phyloP scores from a whole-genome alignment of 805 yeast species.

The Debaryomyces tyrocola region DNA sequence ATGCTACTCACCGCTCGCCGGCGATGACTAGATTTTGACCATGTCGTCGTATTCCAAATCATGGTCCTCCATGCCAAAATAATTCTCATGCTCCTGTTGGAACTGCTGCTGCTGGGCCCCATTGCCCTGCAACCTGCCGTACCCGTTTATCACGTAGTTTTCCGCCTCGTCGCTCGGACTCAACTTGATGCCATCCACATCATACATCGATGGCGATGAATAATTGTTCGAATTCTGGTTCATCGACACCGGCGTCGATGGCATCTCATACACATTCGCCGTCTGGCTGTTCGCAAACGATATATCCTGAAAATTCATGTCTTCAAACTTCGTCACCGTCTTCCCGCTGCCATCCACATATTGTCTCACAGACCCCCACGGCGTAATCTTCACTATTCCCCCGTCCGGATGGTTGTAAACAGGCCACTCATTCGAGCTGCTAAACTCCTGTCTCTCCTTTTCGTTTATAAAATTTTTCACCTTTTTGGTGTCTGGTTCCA shows the following conservation, averaged over 20 bases:
- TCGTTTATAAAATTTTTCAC: conserved; percentile 12
- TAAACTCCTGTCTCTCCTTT: conserved; percentile 12
- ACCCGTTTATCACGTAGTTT: conserved; percentile 36
- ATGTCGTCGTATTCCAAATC: conserved; percentile 12
- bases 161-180: conserved; percentile 43
- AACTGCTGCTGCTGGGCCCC: conserved; percentile 17
- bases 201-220: conserved; percentile 9
- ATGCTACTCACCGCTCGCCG: not conserved
- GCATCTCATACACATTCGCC: conserved; percentile 10
- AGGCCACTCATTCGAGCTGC: conserved; percentile 48
- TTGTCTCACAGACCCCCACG: conserved; percentile 60
- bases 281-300: conserved; percentile 6
- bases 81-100: conserved; percentile 36
- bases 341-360: conserved; percentile 44
- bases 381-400: conserved; percentile 60
- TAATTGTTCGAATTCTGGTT: conserved; percentile 8
- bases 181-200: conserved; percentile 16
- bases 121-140: conserved; percentile 13
- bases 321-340: conserved; percentile 49
- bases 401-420: conserved; percentile 62
- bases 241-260: conserved; percentile 26
- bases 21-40: conserved; percentile 1
- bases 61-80: conserved; percentile 32
- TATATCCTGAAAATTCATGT: conserved; percentile 29
- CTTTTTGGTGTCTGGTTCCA: conserved; percentile 14